Conservation (phyloP, 208 protist species). For the Porcisia hertigi region DNA sequence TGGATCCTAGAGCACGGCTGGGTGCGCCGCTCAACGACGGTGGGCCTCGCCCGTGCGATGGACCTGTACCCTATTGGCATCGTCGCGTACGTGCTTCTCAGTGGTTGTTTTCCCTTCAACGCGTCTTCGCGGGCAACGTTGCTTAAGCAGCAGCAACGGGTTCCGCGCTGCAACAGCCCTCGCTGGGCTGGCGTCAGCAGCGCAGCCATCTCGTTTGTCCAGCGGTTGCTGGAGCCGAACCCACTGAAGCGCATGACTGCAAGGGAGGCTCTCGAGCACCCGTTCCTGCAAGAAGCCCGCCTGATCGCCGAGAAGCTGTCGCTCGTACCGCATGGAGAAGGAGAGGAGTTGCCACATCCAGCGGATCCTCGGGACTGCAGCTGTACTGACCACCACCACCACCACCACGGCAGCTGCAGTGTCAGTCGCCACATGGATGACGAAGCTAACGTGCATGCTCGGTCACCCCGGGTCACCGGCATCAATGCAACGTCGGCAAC, state of each 20-base stretch:
- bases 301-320: constrained; percentile 48
- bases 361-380: background rate
- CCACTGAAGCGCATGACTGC: constrained; percentile 51
- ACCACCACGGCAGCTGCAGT: background rate
- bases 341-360: constrained; percentile 12
- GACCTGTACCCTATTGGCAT: constrained; percentile 81
- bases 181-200: constrained; percentile 61
- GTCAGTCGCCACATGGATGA: background rate
- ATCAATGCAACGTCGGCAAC: background rate
- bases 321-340: constrained; percentile 51
- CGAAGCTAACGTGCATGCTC: background rate
- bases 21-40: constrained; percentile 40
- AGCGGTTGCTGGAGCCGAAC: constrained; percentile 66
- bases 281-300: constrained; percentile 55
- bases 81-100: constrained; percentile 82
- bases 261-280: constrained; percentile 60
- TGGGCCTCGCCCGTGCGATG: constrained; percentile 53
- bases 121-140: constrained; percentile 57
- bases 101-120: constrained; percentile 85
- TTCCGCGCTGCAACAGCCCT: constrained; percentile 65
- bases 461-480: background rate
- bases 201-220: constrained; percentile 67
- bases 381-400: background rate
- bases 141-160: constrained; percentile 66
- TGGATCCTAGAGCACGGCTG: constrained; percentile 63